Evolutionary conservation across 1,284 basidiomycete species (phyloP).

Genomic region (Phlebopus sp.): DNA sequence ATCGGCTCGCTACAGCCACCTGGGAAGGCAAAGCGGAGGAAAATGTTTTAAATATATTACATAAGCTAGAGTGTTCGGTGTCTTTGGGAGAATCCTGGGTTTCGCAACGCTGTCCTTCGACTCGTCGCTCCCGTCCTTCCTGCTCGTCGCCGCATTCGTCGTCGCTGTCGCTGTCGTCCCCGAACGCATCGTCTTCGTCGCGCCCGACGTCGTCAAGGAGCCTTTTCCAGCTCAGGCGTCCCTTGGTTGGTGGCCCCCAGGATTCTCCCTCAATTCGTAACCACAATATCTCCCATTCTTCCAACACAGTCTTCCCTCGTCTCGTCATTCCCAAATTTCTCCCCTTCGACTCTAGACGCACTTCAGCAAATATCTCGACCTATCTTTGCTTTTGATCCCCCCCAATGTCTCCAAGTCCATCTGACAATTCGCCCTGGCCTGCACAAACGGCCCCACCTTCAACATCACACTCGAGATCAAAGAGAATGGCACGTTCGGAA

Average conservation of each 20-base stretch:
- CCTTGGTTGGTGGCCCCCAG: constrained; percentile 5
- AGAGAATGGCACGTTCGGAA: constrained; percentile 24
- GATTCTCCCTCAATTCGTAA: constrained; percentile 8
- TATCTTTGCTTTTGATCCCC: constrained; percentile 20
- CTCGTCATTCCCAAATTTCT: constrained; percentile 5
- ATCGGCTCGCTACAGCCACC: too few relatives aligned
- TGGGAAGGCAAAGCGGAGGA: too few relatives aligned
- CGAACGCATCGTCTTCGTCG: constrained; percentile 25
- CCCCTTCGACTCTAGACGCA: constrained; percentile 20
- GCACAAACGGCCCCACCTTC: constrained; percentile 33
- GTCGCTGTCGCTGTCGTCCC: constrained; percentile 16
- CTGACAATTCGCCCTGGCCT: constrained; percentile 37
- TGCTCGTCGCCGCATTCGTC: constrained; percentile 21
- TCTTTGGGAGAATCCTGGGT: constrained; percentile 36
- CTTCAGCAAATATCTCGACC: constrained; percentile 20
- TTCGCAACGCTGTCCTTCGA: constrained; percentile 33
- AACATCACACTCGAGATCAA: constrained; percentile 23
- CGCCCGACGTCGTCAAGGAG: constrained; percentile 21
- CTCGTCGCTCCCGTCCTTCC: constrained; percentile 27
- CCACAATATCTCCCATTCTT: constrained; percentile 20
- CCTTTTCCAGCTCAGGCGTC: constrained; percentile 11
- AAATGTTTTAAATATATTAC: constrained; percentile 7
- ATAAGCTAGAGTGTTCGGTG: constrained; percentile 23
- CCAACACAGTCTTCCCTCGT: constrained; percentile 10
- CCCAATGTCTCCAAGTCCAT: constrained; percentile 35